A percentile compares a stretch with the other conserved stretches of the same genome.
Evolutionary conservation across 345 rosid species (phyloP).

Genomic region (Mallotus nudiflorus): DNA sequence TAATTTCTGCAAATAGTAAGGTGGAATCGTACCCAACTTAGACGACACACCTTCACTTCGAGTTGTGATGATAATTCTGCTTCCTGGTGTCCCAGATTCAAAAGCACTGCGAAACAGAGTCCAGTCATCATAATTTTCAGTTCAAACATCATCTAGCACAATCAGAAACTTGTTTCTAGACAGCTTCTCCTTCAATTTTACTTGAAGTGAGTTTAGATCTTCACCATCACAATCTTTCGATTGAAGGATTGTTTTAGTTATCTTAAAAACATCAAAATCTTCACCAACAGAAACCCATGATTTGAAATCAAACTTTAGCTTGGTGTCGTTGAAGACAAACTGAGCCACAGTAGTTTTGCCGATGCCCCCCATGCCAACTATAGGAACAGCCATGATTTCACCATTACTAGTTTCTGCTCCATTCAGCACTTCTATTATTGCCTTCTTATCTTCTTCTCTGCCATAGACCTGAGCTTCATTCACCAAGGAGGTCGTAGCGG

Average conservation of each 20-base stretch:
- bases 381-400: neutral
- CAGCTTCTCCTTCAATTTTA: neutral
- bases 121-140: neutral
- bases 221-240: neutral
- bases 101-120: neutral
- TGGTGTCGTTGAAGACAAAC: neutral
- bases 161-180: neutral
- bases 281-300: constrained; percentile 21
- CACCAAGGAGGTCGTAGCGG: constrained; percentile 3
- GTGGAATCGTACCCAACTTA: neutral
- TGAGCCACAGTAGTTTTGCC: constrained; percentile 12
- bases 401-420: neutral
- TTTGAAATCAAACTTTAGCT: constrained; percentile 3
- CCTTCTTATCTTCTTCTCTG: neutral
- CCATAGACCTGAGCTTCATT: neutral
- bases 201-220: neutral
- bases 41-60: neutral
- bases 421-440: neutral
- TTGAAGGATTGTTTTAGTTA: neutral
- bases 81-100: neutral
- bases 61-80: neutral
- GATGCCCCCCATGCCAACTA: constrained; percentile 10
- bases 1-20: neutral
- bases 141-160: neutral
- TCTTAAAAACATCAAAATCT: neutral